Evolutionary conservation across 306 rosid genomes (phyloP), one percentile per base, ranked within the genome.

Genomic region (Castanea mollissima): DNA sequence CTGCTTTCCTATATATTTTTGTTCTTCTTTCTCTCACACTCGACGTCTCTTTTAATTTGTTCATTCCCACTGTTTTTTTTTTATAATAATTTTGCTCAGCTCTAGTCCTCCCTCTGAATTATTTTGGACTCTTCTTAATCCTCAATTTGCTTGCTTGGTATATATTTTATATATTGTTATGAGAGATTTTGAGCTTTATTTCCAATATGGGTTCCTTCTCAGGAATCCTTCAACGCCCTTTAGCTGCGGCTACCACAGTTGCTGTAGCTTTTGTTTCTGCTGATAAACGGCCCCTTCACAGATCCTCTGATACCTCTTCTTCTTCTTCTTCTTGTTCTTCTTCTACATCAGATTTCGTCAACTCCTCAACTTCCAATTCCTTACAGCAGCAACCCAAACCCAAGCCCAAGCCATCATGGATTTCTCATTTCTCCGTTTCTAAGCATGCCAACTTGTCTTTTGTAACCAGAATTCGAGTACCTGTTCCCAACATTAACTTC

Each of bases 221-320:
- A 11, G 98, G 99, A 76, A 74, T 81, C 67, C 80, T 95, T 84
- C 99, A 91, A 81, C 82, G 99, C 6, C 99, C 99, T 55, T 87
- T 95, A 20, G 86, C 87, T 19, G 99, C 99, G 13, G 97, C 97
- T 15, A 88, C 90, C 15, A 98, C 98, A 3, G 90, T 95, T 57
- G 91, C 94, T 25, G 88, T 67, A 0, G 94, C 99, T 60, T 95
- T 97, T 56, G 83, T 93, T 74, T 95, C 98, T 29, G 31, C 86
- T 1, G 87, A 87, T 41, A 87, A 82, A 78, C 64, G 88, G 51
- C 90, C 96, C 2, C 81, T 89, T 34, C 64, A 31, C 71, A 88
- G 88, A 59, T 79, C 88, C 12, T 69, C 78, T 0, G 76, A 83
- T 76, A 74, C 54, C 3, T 35, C 44, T 29, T 29, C 29, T 27